Percentiles rank a stretch among this genome's conserved stretches.
phyloP scores from a whole-genome alignment of 2,329 filamentous ascomycete genomes.

The Talaromyces sp. region DNA sequence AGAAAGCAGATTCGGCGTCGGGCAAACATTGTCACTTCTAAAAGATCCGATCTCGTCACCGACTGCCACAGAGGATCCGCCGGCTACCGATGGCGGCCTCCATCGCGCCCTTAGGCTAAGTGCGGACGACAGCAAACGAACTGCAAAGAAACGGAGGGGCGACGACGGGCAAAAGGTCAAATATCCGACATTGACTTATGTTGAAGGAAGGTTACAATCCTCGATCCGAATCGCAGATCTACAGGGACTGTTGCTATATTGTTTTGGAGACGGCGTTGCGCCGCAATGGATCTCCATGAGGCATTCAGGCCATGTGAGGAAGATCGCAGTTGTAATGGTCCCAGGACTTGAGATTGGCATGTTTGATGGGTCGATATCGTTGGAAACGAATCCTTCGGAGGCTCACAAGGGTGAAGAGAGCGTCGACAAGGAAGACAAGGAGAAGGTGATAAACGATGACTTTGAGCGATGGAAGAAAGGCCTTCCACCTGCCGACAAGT shows the following conservation, averaged over 20 bases:
- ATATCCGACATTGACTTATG: conserved; percentile 49
- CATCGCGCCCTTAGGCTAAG: background rate
- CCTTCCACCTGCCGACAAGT: conserved; percentile 26
- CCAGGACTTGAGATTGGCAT: conserved; percentile 86
- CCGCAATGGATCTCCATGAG: conserved; percentile 60
- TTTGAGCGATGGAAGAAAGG: conserved; percentile 37
- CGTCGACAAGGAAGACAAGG: conserved; percentile 4
- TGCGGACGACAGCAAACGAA: background rate
- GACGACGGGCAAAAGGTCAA: conserved; percentile 40
- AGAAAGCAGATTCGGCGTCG: conserved; percentile 22
- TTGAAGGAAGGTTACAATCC: conserved; percentile 48
- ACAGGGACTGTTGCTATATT: conserved; percentile 54
- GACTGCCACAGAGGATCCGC: conserved; percentile 7
- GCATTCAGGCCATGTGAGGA: conserved; percentile 53
- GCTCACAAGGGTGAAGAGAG: conserved; percentile 15
- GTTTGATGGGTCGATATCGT: conserved; percentile 60
- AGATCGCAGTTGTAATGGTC: conserved; percentile 85
- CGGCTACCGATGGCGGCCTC: background rate
- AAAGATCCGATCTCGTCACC: conserved; percentile 16
- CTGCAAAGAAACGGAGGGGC: conserved; percentile 23
- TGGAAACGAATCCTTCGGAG: conserved; percentile 19
- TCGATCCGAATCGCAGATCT: conserved; percentile 54
- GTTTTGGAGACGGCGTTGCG: conserved; percentile 55
- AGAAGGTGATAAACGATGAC: conserved; percentile 20
- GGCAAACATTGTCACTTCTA: conserved; percentile 26